A percentile compares a stretch with the other conserved stretches of the same genome.
Evolutionary conservation across 306 rosid species (phyloP).

Genomic region (Datisca glomerata): DNA sequence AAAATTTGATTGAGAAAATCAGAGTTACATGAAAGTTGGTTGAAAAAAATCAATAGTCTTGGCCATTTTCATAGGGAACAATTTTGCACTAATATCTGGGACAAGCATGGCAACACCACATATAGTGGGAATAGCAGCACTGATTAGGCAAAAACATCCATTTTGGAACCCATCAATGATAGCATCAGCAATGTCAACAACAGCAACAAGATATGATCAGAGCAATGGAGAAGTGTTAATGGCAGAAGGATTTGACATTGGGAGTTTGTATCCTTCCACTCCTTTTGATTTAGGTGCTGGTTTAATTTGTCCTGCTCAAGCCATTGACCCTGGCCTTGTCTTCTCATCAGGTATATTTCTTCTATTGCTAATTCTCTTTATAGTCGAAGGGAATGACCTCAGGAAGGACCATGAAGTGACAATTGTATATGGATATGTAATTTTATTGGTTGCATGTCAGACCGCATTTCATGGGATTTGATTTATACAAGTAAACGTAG

Average conservation of each 20-base stretch:
- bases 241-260: conserved; percentile 47
- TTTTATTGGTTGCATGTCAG: too few relatives aligned
- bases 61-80: conserved; percentile 27
- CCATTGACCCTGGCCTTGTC: conserved; percentile 66
- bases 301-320: conserved; percentile 41
- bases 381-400: too few relatives aligned
- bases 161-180: conserved; percentile 85
- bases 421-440: too few relatives aligned
- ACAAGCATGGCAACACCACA: conserved; percentile 96
- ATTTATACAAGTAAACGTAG: too few relatives aligned
- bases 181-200: conserved; percentile 76
- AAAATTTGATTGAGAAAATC: too few relatives aligned
- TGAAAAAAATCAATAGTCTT: background rate
- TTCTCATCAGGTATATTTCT: conserved; percentile 40
- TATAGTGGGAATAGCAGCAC: conserved; percentile 84
- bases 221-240: conserved; percentile 39
- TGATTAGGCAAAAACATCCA: conserved; percentile 71
- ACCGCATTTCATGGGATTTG: too few relatives aligned
- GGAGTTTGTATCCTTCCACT: conserved; percentile 41
- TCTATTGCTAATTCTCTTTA: too few relatives aligned
- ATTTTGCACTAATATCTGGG: conserved; percentile 66
- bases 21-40: conserved; percentile 2
- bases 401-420: too few relatives aligned
- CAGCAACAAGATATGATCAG: conserved; percentile 54
- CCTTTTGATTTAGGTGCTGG: conserved; percentile 79